phyloP scores from a whole-genome alignment of 108 stramenopile genomes.

The Skeletonema marinoi region DNA sequence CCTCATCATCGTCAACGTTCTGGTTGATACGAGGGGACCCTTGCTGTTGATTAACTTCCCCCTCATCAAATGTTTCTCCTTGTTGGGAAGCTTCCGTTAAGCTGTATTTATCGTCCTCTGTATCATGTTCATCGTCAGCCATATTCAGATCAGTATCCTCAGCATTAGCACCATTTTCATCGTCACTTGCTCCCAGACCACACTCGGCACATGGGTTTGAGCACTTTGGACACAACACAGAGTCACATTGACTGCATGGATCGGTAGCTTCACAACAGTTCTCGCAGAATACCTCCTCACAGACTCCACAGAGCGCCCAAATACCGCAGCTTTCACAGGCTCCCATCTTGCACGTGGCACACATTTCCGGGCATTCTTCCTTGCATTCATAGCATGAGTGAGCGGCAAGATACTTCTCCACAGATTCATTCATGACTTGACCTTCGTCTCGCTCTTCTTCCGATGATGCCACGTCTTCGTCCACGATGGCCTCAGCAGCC shows the following conservation, averaged over 20 bases:
- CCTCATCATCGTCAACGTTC: not conserved
- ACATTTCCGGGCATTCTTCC: too few species aligned
- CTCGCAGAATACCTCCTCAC: too few species aligned
- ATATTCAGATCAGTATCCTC: slow-evolving; percentile 36
- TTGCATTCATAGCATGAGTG: not conserved
- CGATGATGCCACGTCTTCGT: slow-evolving; percentile 6
- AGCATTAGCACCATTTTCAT: not conserved
- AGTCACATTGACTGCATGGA: not conserved
- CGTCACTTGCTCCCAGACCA: not conserved
- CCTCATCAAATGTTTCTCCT: slow-evolving; percentile 39
- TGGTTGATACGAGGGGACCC: not conserved
- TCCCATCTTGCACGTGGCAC: too few species aligned
- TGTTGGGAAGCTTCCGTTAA: slow-evolving; percentile 33
- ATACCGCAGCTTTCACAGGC: too few species aligned
- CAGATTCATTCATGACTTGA: slow-evolving; percentile 30
- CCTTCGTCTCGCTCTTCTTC: slow-evolving; percentile 6
- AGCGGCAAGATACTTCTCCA: slow-evolving; percentile 34
- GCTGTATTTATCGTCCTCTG: slow-evolving; percentile 50
- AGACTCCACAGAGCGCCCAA: too few species aligned
- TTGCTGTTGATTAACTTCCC: not conserved
- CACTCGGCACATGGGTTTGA: not conserved
- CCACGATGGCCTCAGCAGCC: slow-evolving; percentile 11
- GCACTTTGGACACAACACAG: not conserved
- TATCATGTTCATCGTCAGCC: slow-evolving; percentile 55
- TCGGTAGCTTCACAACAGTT: too few species aligned